Evolutionary conservation across 352 stramenopile species (phyloP).

Genomic region (Pythium oligandrum): DNA sequence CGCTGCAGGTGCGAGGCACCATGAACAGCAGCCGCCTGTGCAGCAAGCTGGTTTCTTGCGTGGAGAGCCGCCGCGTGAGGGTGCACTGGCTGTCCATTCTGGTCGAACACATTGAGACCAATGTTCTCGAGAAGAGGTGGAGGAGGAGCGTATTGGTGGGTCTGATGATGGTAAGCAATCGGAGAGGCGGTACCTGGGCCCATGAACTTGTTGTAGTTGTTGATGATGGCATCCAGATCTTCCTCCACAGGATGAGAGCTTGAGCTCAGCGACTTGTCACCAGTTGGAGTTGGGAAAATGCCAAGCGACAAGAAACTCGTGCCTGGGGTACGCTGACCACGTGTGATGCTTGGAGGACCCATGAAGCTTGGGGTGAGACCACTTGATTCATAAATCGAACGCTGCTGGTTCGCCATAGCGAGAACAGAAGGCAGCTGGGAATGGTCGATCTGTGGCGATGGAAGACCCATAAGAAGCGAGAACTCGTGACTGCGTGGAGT

Average conservation of each 20-base stretch:
- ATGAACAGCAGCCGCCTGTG: conserved; percentile 5
- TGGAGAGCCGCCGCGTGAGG: conserved; percentile 13
- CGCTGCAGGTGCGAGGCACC: conserved; percentile 29
- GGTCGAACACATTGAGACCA: conserved; percentile 55
- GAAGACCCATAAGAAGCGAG: conserved; percentile 56
- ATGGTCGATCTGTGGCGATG: conserved; percentile 67
- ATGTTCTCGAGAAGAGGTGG: conserved; percentile 58
- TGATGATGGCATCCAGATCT: conserved; percentile 58
- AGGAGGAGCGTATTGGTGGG: conserved; percentile 29
- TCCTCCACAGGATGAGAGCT: conserved; percentile 29
- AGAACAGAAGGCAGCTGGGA: conserved; percentile 67
- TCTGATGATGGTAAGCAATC: conserved; percentile 48
- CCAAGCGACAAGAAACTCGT: conserved; percentile 49
- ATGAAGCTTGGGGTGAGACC: conserved; percentile 32
- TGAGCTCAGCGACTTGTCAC: conserved; percentile 18
- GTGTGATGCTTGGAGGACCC: conserved; percentile 52
- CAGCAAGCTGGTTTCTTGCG: conserved; percentile 18
- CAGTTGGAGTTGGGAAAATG: conserved; percentile 43
- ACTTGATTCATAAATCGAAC: conserved; percentile 27
- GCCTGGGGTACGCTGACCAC: conserved; percentile 26
- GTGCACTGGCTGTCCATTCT: conserved; percentile 33
- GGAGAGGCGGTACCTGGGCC: conserved; percentile 25
- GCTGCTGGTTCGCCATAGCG: conserved; percentile 55
- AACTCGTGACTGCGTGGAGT: conserved; percentile 70
- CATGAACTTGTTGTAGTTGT: conserved; percentile 74